A percentile compares a stretch with the other conserved stretches of the same genome.
Evolutionary conservation across 257 asterid genomes (phyloP).

Genomic region (Salvia miltiorrhiza): DNA sequence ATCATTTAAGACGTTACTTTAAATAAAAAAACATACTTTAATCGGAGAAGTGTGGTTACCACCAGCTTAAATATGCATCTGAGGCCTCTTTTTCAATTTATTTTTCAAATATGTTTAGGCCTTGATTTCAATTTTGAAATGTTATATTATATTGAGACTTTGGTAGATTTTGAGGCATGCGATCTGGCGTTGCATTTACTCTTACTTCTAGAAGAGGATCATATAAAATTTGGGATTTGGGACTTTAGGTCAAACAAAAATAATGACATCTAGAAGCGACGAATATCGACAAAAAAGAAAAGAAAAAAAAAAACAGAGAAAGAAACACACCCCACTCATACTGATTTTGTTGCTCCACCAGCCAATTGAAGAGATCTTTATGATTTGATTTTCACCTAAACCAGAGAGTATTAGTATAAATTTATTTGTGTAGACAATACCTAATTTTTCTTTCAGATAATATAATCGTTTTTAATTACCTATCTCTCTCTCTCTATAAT

Average conservation of each 20-base stretch:
- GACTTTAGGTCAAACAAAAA: neutral
- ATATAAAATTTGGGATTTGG: neutral
- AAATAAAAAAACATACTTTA: neutral
- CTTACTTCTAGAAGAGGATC: neutral
- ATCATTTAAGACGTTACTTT: neutral
- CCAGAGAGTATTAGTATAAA: neutral
- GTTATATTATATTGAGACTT: neutral
- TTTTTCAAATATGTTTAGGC: neutral
- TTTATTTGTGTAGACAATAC: neutral
- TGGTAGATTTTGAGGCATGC: neutral
- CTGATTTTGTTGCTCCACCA: slow-evolving; percentile 5
- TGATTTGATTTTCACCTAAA: neutral
- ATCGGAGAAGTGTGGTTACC: neutral
- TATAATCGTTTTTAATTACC: neutral
- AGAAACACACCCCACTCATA: neutral
- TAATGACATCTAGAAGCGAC: slow-evolving; percentile 25
- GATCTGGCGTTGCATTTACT: neutral
- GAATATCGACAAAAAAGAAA: slow-evolving; percentile 9
- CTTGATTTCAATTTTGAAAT: neutral
- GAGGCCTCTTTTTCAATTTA: neutral
- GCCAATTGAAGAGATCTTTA: neutral
- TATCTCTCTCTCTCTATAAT: too few relatives aligned
- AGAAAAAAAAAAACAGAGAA: too few relatives aligned
- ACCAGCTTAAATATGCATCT: neutral
- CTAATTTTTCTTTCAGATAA: neutral